Base-by-base conservation (phyloP, 2,329 filamentous ascomycete genomes). In the Moelleriella libera region DNA sequence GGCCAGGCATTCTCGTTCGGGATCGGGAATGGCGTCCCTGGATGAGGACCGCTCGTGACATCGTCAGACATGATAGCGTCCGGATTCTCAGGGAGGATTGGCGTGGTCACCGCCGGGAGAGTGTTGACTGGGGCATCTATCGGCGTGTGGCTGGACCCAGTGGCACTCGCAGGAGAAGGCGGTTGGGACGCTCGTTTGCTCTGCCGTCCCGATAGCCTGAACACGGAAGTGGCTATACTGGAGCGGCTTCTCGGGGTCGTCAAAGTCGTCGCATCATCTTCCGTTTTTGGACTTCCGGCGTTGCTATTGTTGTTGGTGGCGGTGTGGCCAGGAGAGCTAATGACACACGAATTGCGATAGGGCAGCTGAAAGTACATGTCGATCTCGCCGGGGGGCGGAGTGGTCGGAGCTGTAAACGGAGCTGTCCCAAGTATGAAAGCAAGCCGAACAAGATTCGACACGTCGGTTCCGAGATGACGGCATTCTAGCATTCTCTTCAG, bases 401-500 rank as follows among this genome's bases (percentile, higher is more conserved):
- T 64, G 47, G 52, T 58, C 21, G 57, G 56, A 11, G 57, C 60
- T 11, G 60, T 64, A 47, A 66, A 68, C 1, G 65, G 66, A 8
- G 63, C 61, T 32, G 63, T 68, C 41, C 68, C 68, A 2, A 70
- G 62, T 9, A 68, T 67, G 47, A 66, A 70, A 29, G 68, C 66
- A 42, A 68, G 57, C 39, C 68, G 66, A 28, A 70, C 64, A n/a
- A 70, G 57, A 11, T 60, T 62, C 6, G 63, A 63, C 34, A 68
- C 62, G 43, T 68, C 65, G 47, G 61, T 59, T 39, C 64, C 64
- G 2, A 70, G 58, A 39, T 70, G 68, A 14, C 68, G 63, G 42
- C 64, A 63, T 53, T 70, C 68, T 41, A 70, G 65, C 56, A 69
- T 66, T 10, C 67, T 66, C 58, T 64, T 68, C 28, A 70, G 57